Conservation (phyloP, 2,329 filamentous ascomycete species). For the Lasiodiplodia gonubiensis region DNA sequence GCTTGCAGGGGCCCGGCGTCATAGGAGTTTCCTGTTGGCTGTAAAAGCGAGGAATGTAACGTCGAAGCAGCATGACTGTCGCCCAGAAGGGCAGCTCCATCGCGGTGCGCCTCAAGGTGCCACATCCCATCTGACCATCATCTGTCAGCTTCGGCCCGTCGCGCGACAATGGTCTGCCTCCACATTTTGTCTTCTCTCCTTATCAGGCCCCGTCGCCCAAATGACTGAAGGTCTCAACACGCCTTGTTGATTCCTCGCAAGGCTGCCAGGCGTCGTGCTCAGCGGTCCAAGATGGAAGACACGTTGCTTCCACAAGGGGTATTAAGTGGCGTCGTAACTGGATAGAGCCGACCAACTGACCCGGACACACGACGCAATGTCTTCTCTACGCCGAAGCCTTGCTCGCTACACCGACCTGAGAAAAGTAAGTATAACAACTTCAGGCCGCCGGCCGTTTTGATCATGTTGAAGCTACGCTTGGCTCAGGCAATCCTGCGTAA, state of each 20-base stretch:
- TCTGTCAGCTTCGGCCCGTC: neutral
- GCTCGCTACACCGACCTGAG: neutral
- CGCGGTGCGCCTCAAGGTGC: slow-evolving; percentile 1
- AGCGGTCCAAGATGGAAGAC: neutral
- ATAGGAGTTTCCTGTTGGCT: neutral
- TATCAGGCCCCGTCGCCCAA: slow-evolving; percentile 2
- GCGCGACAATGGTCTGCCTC: neutral
- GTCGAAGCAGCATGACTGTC: slow-evolving; percentile 19
- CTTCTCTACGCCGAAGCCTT: neutral
- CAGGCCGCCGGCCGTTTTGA: neutral
- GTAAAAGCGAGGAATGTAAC: slow-evolving; percentile 10
- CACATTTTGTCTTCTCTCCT: neutral
- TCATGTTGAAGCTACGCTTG: neutral
- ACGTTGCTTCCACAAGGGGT: slow-evolving; percentile 1
- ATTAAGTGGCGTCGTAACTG: slow-evolving; percentile 12
- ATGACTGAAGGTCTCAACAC: slow-evolving; percentile 11
- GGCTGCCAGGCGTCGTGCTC: neutral
- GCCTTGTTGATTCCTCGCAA: neutral
- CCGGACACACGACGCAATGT: slow-evolving; percentile 10
- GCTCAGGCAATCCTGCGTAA: neutral
- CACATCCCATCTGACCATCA: slow-evolving; percentile 12
- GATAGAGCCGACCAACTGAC: slow-evolving; percentile 2
- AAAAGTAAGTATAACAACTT: neutral
- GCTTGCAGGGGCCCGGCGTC: neutral
- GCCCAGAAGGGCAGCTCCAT: slow-evolving; percentile 10